These are phyloP conservation scores for Coffea humblotiana DNA, from an alignment of 305 asterid species.

Conservation along the genomic window DNA sequence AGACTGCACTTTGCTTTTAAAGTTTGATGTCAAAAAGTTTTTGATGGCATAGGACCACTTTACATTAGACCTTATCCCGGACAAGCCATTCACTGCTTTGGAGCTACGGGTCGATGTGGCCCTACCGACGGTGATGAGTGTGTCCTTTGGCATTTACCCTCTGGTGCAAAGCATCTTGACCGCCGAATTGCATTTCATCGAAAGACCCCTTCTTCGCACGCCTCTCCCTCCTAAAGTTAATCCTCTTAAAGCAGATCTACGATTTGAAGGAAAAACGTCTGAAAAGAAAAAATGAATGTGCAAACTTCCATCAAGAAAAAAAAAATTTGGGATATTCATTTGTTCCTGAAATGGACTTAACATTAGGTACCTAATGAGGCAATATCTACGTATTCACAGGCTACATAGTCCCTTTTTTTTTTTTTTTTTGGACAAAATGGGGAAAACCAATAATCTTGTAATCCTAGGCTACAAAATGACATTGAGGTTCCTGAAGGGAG, in stretches of 20 bases:
- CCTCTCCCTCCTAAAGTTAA: neutral
- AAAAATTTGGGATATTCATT: neutral
- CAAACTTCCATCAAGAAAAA: neutral
- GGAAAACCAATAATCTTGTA: no score
- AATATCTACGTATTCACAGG: neutral
- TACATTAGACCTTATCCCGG: slow-evolving; percentile 14
- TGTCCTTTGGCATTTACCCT: neutral
- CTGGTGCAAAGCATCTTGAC: neutral
- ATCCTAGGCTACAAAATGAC: no score
- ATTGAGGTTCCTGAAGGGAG: no score
- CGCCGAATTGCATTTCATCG: neutral
- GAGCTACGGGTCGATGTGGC: slow-evolving; percentile 11
- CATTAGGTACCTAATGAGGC: neutral
- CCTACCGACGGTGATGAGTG: slow-evolving; percentile 4
- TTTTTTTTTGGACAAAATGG: no score
- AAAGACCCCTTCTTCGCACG: neutral
- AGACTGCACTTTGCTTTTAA: slow-evolving; percentile 21
- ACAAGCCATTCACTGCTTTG: neutral
- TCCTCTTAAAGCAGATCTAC: neutral
- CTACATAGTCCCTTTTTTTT: neutral
- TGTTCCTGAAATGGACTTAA: neutral
- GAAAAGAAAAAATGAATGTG: neutral
- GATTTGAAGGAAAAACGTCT: neutral
- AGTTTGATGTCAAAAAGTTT: slow-evolving; percentile 12
- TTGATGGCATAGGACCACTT: slow-evolving; percentile 23